These are phyloP conservation scores for Heterobasidion occidentale DNA, from an alignment of 1,284 basidiomycete species.

Conservation along the genomic window DNA sequence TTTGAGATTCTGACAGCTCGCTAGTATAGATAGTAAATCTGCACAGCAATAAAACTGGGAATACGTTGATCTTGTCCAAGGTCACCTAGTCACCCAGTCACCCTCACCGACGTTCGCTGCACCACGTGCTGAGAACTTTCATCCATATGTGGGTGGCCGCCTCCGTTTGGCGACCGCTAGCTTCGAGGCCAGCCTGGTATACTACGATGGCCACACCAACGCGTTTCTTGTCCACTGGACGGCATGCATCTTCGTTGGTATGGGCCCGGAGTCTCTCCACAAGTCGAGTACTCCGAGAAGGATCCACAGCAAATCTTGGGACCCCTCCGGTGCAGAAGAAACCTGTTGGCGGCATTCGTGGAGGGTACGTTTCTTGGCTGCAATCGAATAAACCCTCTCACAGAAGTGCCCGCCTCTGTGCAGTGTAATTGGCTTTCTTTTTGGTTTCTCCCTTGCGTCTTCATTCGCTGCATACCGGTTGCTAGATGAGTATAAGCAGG, in stretches of 20 bases:
- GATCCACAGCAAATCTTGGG: slow-evolving; percentile 44
- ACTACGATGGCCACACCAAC: not conserved
- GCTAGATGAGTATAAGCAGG: slow-evolving; percentile 84
- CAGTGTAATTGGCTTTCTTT: slow-evolving; percentile 83
- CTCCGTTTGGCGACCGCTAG: too few relatives aligned
- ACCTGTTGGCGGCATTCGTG: slow-evolving; percentile 80
- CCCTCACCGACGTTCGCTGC: too few relatives aligned
- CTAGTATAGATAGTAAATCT: too few relatives aligned
- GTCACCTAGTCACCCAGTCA: too few relatives aligned
- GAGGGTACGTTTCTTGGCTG: slow-evolving; percentile 48
- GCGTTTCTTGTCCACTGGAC: slow-evolving; percentile 2
- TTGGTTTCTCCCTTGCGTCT: slow-evolving; percentile 83
- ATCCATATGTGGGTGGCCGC: not conserved
- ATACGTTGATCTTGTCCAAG: too few relatives aligned
- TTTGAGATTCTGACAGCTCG: too few relatives aligned
- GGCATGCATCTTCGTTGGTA: slow-evolving; percentile 10
- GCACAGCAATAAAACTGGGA: too few relatives aligned
- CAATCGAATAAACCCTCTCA: not conserved
- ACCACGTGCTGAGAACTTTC: not conserved
- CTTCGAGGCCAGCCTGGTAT: too few relatives aligned
- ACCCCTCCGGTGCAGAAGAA: slow-evolving; percentile 56
- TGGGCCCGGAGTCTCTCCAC: slow-evolving; percentile 30
- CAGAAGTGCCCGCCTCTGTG: not conserved
- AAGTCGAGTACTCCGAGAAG: slow-evolving; percentile 35
- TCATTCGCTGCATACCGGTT: slow-evolving; percentile 83